Base-by-base conservation (phyloP, 352 stramenopile species). In the Globisporangium nodosum region DNA sequence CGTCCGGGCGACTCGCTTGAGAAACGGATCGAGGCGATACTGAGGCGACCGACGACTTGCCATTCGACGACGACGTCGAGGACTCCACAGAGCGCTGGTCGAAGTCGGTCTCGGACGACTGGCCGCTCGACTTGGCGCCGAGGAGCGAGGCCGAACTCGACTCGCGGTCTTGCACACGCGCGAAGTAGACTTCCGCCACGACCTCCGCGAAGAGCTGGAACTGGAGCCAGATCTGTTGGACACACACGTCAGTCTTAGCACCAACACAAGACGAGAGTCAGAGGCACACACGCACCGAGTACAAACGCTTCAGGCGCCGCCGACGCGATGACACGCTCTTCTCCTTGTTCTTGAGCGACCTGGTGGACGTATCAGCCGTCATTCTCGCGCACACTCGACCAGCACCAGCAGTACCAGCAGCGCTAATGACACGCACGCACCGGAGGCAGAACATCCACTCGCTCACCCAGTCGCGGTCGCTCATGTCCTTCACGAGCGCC, bases 381-480 rank as follows among this genome's bases (percentile, higher is more conserved):
- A 40, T 15, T 42, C 8, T 24, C 13, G 24, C 9, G 9, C 8
- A 15, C 43, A 27, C 16, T 33, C 2, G 35, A 31, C 1, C 13
- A 31, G 11, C 24, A 51, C 20, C 3, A 16, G 15, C 20, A 33
- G 46, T 30, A 33, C 9, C 8, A 40, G 9, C 13, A 53, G 16
- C 12, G 13, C 15, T 13, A 11, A 15, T 8, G 5, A 49, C 3
- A 30, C 45, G 45, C n/a, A 15, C 63, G 54, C 54, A 85, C 74
- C 73, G 70, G 16, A 88, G 54, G 60, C 82, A 92, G 43, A 87
- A 89, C 24, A 79, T 78, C 85, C 85, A 94, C 60, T 94, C 85
- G 27, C 70, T 87, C 50, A 85, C 73, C 85, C 85, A 94, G 60
- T 94, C 85, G 16, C 85, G 68, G 12, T 88, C 69, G 13, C 73